Base-by-base conservation (phyloP, 2,329 filamentous ascomycete genomes). In the Clarireedia homoeocarpa region DNA sequence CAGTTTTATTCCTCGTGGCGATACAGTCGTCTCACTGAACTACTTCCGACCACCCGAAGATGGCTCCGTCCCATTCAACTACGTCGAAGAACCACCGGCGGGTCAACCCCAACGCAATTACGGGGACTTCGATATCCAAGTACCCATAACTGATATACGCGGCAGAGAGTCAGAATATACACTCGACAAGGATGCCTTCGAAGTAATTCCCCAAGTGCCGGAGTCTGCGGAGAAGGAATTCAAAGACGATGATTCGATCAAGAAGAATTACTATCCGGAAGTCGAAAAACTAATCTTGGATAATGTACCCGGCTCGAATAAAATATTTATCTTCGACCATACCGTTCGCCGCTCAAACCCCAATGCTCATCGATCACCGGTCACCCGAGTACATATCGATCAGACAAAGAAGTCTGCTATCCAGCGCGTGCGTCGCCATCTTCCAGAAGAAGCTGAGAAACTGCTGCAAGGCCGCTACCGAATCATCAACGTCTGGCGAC, bases 401-500 rank as follows among this genome's bases (percentile, higher is more conserved):
- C 91, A 96, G 72, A 94, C 89, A 0, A 71, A 79, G 6, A 70
- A 70, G 15, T 85, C 87, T 0, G 84, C 87, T 0, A 77, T 73
- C 9, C 76, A 81, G 68, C 86, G 90, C 48, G 86, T 95, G 2
- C 74, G 79, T 1, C 89, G 91, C 70, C 75, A 89, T 54, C 72
- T 80, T 1, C 72, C 70, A 0, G 78, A 79, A 9, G 86, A 91
- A 59, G 87, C 88, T 0, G 83, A 85, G 4, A 66, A 71, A 55
- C 74, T 92, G 0, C 78, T 92, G 1, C 69, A 77, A 57, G 82
- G 79, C 2, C 83, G 90, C 2, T 91, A 89, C 71, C 81, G 90
- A 58, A 89, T 96, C 66, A 82, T 96, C 70, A 96, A 95, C 63
- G 85, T 96, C 48, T 96, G 91, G 91, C 62, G 68, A 7, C 68